Base-by-base conservation (phyloP, 768 basidiomycete genomes). In the Trametes meyenii region DNA sequence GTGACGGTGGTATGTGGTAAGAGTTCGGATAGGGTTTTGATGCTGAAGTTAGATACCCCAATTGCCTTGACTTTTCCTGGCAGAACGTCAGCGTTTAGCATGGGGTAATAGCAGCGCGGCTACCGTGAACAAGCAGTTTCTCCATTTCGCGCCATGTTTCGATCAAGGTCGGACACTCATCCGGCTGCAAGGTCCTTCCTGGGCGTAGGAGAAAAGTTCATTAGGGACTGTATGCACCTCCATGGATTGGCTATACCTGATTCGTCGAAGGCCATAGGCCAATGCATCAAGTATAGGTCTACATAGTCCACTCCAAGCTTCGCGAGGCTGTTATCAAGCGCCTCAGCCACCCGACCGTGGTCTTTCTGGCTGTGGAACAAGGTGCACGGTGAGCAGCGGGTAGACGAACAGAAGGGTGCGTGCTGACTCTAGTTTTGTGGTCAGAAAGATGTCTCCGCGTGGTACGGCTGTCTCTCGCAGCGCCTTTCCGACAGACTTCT, bases 211-310 rank as follows among this genome's bases (percentile, higher is more conserved):
- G 19, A 6, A 35, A 4, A 36, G 10, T 7, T 23, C 36, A 7
- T 2, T 38, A 8, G 21, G 5, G 16, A 42, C n/a, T 26, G 39
- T 21, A 8, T 36, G 19, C n/a, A 16, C 5, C 5, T 21, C 17
- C 3, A 26, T 19, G n/a, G 1, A 17, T 17, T 14, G 19, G 40
- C 44, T 24, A 36, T 45, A 58, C 60, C 43, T 44, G 44, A 12
- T 11, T 56, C 61, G 40, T 52, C 48, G 16, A 35, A 56, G 19
- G 56, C 43, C 40, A 56, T 52, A 17, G 58, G 53, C 56, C 56
- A 83, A 60, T 84, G 83, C 55, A 84, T 68, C 8, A 85, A 73
- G 61, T 80, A 84, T n/a, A 75, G 66, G 46, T 79, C 77, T 58
- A 79, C 71, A 58, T 79, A 78, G 2, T 71, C 75, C 19, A 70